phyloP scores from a whole-genome alignment of 106 monocot genomes.

The Dioscorea alata region DNA sequence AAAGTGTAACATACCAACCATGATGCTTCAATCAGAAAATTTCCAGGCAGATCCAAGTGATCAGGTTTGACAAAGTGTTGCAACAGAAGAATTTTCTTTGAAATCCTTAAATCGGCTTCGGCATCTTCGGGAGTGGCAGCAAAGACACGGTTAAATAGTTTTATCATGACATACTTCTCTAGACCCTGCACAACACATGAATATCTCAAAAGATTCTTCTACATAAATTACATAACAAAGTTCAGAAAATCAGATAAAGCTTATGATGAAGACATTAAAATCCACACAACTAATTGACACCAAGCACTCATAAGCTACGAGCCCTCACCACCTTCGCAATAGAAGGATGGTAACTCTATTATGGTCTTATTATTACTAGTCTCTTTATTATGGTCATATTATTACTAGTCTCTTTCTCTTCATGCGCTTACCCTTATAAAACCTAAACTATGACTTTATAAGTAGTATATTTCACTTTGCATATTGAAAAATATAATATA shows the following conservation, averaged over 20 bases:
- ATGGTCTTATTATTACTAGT: background rate
- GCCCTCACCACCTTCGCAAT: no score
- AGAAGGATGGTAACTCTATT: no score
- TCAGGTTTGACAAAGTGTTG: slow-evolving; percentile 48
- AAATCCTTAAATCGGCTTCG: slow-evolving; percentile 25
- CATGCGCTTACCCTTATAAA: background rate
- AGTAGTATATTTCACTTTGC: background rate
- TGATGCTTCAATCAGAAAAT: slow-evolving; percentile 33
- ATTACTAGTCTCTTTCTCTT: background rate
- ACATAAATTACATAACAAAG: background rate
- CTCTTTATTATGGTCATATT: background rate
- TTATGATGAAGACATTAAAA: no score
- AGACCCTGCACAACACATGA: slow-evolving; percentile 18
- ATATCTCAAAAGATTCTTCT: background rate
- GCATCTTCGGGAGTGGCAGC: slow-evolving; percentile 30
- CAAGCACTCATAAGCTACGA: no score
- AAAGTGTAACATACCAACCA: slow-evolving; percentile 30
- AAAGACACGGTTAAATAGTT: slow-evolving; percentile 39
- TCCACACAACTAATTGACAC: no score
- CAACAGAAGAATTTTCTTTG: slow-evolving; percentile 40
- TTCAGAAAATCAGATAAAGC: background rate
- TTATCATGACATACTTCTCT: slow-evolving; percentile 52
- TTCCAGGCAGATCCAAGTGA: slow-evolving; percentile 40
- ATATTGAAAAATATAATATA: no score
- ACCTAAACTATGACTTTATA: background rate